phyloP scores from a whole-genome alignment of 768 basidiomycete species.

The Solioccasus polychromus region DNA sequence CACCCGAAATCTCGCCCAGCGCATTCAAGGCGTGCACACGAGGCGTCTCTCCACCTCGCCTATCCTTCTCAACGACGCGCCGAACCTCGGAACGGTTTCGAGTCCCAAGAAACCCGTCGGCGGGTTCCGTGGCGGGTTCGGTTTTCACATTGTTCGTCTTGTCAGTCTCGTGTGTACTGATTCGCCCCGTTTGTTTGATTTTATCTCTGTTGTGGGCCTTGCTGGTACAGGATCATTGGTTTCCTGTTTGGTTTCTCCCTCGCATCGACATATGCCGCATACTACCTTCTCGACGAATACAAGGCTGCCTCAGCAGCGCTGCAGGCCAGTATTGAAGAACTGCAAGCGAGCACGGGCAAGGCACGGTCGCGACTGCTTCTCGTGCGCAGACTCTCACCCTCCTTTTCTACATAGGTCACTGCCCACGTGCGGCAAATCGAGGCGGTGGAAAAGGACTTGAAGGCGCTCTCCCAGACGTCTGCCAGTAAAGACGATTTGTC shows the following conservation, averaged over 20 bases:
- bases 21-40: constrained; percentile 9
- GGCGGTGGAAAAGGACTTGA: constrained; percentile 86
- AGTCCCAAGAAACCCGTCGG: constrained; percentile 74
- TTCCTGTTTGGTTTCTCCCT: constrained; percentile 90
- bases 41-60: constrained; percentile 46
- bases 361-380: constrained; percentile 31
- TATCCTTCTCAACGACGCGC: constrained; percentile 42
- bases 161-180: constrained; percentile 4
- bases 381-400: not conserved
- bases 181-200: not conserved
- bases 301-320: constrained; percentile 83
- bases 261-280: constrained; percentile 82
- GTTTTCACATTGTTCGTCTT: constrained; percentile 6
- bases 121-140: constrained; percentile 64
- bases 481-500: constrained; percentile 80
- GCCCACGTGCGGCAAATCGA: constrained; percentile 82
- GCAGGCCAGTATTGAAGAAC: constrained; percentile 83
- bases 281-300: constrained; percentile 88
- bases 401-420: constrained; percentile 53
- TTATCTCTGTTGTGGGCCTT: not conserved
- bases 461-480: constrained; percentile 61
- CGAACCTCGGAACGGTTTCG: constrained; percentile 54
- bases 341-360: constrained; percentile 82
- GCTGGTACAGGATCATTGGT: constrained; percentile 64
- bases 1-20: constrained; percentile 14